These are phyloP conservation scores for Monosporascus sp. DNA, from an alignment of 2,329 filamentous ascomycete genomes.

Conservation along the genomic window DNA sequence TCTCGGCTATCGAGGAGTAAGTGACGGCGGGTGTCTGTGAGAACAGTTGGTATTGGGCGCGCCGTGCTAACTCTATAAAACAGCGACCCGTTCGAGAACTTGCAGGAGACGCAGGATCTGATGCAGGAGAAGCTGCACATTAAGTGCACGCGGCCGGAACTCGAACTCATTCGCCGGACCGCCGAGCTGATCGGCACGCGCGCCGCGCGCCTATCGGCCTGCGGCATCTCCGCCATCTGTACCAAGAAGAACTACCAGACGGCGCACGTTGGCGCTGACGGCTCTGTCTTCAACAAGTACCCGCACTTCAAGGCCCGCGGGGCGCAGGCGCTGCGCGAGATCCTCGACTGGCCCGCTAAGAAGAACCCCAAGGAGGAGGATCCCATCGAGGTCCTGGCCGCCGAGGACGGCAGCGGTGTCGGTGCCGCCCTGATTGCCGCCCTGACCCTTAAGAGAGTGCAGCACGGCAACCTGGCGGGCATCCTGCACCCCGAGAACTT, in stretches of 20 bases:
- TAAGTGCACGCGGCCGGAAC: constrained; percentile 66
- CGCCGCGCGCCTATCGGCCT: constrained; percentile 85
- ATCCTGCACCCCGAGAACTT: constrained; percentile 63
- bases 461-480: constrained; percentile 58
- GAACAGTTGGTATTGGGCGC: too few relatives aligned
- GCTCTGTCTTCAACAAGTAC: constrained; percentile 98
- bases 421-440: constrained; percentile 90
- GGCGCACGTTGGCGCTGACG: constrained; percentile 94
- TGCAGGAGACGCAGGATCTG: constrained; percentile 80
- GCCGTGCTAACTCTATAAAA: constrained; percentile 14
- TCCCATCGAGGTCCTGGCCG: constrained; percentile 79
- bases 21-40: constrained; percentile 20
- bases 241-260: constrained; percentile 87
- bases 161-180: constrained; percentile 82
- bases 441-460: constrained; percentile 59
- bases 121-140: constrained; percentile 74
- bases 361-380: constrained; percentile 67
- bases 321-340: constrained; percentile 84
- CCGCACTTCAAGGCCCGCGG: constrained; percentile 95
- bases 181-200: constrained; percentile 94
- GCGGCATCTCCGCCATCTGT: constrained; percentile 92
- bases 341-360: constrained; percentile 86
- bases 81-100: constrained; percentile 90
- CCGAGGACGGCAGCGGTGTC: constrained; percentile 96
- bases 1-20: constrained; percentile 85